Percentiles rank a stretch among this genome's conserved stretches.
Conservation (phyloP, 805 yeast species). For the Candida ponderosae region DNA sequence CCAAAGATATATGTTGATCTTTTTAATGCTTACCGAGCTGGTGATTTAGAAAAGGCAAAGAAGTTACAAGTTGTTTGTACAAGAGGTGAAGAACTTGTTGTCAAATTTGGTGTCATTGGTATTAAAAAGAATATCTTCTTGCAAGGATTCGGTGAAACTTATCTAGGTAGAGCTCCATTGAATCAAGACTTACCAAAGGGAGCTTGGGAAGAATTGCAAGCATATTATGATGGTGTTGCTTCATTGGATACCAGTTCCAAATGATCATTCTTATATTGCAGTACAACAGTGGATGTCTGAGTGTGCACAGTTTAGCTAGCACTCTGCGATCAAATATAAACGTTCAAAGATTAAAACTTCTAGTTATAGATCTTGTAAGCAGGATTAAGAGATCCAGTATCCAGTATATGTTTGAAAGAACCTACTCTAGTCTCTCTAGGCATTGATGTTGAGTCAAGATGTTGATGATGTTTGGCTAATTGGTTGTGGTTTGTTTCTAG, state of each 20-base stretch:
- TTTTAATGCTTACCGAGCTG: constrained; percentile 29
- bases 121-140: constrained; percentile 34
- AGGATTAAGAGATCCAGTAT: no score
- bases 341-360: no score
- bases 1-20: constrained; percentile 40
- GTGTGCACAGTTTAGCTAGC: no score
- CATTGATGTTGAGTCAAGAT: no score
- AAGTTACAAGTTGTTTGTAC: constrained; percentile 33
- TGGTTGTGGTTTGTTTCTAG: no score
- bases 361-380: no score
- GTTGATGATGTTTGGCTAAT: no score
- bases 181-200: constrained; percentile 26
- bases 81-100: constrained; percentile 31
- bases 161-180: constrained; percentile 40
- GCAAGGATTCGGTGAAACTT: constrained; percentile 35
- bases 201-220: constrained; percentile 19
- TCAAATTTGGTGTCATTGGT: constrained; percentile 37
- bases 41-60: constrained; percentile 33
- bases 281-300: no score
- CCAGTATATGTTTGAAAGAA: no score
- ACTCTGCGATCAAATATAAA: no score
- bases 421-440: no score
- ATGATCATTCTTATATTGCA: not conserved
- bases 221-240: constrained; percentile 5
- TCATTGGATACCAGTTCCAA: constrained; percentile 8